These are phyloP conservation scores for Saturnispora sekii DNA, from an alignment of 805 yeast species.

Conservation along the genomic window DNA sequence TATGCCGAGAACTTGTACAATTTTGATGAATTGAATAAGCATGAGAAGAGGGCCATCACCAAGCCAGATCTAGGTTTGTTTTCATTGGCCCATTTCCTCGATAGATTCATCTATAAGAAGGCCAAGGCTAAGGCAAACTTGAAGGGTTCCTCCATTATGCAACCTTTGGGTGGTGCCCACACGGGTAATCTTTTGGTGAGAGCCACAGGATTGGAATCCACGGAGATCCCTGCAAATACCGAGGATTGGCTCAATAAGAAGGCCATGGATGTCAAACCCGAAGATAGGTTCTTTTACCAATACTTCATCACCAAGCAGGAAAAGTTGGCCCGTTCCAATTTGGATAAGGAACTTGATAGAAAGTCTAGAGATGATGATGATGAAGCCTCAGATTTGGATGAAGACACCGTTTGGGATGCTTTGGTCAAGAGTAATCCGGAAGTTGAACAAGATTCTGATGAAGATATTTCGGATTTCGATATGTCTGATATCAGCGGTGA, in stretches of 20 bases:
- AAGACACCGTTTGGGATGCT: slow-evolving; percentile 51
- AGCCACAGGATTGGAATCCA: slow-evolving; percentile 35
- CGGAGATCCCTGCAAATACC: slow-evolving; percentile 62
- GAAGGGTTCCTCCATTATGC: slow-evolving; percentile 95
- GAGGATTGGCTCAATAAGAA: slow-evolving; percentile 71
- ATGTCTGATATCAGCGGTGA: slow-evolving; percentile 29
- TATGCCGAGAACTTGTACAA: slow-evolving; percentile 62
- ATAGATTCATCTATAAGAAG: slow-evolving; percentile 89
- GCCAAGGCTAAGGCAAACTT: slow-evolving; percentile 66
- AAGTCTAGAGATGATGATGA: slow-evolving; percentile 35
- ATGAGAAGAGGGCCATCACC: slow-evolving; percentile 23
- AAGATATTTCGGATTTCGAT: slow-evolving; percentile 30
- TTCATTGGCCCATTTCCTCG: slow-evolving; percentile 83
- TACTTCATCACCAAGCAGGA: slow-evolving; percentile 62
- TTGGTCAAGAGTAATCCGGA: slow-evolving; percentile 49
- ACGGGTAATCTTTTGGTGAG: slow-evolving; percentile 60
- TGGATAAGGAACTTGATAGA: slow-evolving; percentile 35
- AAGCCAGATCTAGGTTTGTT: slow-evolving; percentile 90
- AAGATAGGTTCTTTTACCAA: slow-evolving; percentile 80
- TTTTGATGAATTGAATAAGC: slow-evolving; percentile 26
- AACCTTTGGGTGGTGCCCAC: slow-evolving; percentile 84
- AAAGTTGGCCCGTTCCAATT: slow-evolving; percentile 27
- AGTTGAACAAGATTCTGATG: slow-evolving; percentile 38
- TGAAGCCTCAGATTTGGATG: slow-evolving; percentile 39
- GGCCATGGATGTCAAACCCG: slow-evolving; percentile 64